Evolutionary conservation across 148 eudicot species (phyloP).

Genomic region (Chenopodium formosanum): DNA sequence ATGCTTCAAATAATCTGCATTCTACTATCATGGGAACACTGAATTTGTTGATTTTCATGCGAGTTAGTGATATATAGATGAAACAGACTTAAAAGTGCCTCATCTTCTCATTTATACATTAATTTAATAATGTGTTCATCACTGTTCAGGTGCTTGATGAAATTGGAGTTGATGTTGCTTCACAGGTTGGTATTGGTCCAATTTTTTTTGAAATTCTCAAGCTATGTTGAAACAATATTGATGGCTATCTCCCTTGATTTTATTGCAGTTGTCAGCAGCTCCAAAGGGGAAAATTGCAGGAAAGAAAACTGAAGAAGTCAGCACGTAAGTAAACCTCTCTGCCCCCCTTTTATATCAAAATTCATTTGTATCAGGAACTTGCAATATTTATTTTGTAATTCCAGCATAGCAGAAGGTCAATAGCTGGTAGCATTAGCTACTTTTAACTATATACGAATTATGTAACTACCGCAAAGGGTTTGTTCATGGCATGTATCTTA

Average conservation of each 20-base stretch:
- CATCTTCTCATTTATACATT: neutral
- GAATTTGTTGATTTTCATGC: neutral
- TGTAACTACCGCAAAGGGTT: neutral
- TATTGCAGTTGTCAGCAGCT: conserved; percentile 73
- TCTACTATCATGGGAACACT: neutral
- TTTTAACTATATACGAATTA: neutral
- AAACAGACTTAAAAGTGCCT: neutral
- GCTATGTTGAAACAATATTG: conserved; percentile 15
- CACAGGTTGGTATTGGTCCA: conserved; percentile 63
- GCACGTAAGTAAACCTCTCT: conserved; percentile 48
- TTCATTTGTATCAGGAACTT: neutral
- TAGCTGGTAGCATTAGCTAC: neutral
- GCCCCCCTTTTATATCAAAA: neutral
- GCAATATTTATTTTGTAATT: neutral
- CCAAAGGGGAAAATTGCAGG: conserved; percentile 93
- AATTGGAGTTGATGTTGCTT: conserved; percentile 94
- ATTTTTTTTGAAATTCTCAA: neutral
- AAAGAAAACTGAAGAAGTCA: conserved; percentile 73
- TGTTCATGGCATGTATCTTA: neutral
- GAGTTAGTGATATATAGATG: neutral
- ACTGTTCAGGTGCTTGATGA: conserved; percentile 84
- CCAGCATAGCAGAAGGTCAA: neutral
- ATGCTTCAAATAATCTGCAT: neutral
- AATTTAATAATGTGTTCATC: conserved; percentile 6
- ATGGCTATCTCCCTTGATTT: conserved; percentile 13